Conservation (phyloP, 2,329 filamentous ascomycete species). For the Arthrinium phaeospermum region DNA sequence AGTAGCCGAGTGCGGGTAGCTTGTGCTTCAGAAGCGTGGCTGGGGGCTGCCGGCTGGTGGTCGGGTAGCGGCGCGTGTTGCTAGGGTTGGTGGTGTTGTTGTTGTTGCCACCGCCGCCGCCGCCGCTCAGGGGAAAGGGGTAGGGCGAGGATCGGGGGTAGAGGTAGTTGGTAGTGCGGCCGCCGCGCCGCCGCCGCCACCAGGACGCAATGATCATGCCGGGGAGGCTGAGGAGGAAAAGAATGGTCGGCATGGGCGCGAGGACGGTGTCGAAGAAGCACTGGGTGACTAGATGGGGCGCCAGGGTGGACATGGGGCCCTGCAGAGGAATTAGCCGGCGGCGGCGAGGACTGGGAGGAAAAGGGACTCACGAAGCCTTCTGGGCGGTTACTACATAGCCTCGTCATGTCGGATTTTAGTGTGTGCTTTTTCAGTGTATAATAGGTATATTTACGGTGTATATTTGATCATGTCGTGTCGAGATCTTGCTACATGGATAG, state of each 20-base stretch:
- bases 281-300: constrained; percentile 31
- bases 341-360: not conserved
- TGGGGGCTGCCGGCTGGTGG: not conserved
- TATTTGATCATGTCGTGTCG: not conserved
- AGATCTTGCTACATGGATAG: too few relatives aligned
- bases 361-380: constrained; percentile 23
- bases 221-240: constrained; percentile 25
- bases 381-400: constrained; percentile 24
- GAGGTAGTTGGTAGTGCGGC: not conserved
- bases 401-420: constrained; percentile 13
- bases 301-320: constrained; percentile 22
- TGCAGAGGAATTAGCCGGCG: not conserved
- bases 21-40: constrained; percentile 27
- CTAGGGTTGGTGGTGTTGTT: too few relatives aligned
- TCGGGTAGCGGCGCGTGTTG: not conserved
- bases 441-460: not conserved
- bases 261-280: constrained; percentile 37
- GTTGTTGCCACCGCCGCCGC: not conserved
- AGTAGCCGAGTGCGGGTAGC: constrained; percentile 30
- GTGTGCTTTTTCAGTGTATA: too few relatives aligned
- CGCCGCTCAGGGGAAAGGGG: not conserved
- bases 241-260: constrained; percentile 33
- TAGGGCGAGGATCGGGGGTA: constrained; percentile 13
- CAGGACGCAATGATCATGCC: constrained; percentile 27
- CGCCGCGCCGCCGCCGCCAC: constrained; percentile 17